Evolutionary conservation across 352 stramenopile species (phyloP).

Genomic region (Aphanomyces stellatus): DNA sequence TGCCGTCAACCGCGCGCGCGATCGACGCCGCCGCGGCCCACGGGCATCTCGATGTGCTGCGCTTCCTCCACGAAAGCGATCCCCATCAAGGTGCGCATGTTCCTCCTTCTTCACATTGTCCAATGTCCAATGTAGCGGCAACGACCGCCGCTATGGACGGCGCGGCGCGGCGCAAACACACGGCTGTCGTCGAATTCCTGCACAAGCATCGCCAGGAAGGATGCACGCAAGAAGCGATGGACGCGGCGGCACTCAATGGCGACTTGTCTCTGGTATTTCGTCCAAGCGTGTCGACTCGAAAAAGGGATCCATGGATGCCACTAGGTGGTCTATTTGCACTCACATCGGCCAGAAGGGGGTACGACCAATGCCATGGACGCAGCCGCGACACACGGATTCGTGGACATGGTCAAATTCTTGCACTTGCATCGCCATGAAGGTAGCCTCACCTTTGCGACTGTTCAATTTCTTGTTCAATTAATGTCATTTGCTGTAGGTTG

Average conservation of each 20-base stretch:
- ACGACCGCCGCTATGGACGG: constrained; percentile 19
- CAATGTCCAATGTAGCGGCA: background rate
- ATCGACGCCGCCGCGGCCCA: background rate
- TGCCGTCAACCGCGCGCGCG: background rate
- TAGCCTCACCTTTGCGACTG: background rate
- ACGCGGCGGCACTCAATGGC: constrained; percentile 12
- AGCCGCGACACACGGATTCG: background rate
- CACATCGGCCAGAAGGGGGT: background rate
- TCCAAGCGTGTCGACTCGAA: background rate
- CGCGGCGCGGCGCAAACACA: background rate
- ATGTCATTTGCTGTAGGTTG: background rate
- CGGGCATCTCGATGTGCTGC: background rate
- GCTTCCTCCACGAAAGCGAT: too few relatives aligned
- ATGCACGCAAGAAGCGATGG: constrained; percentile 18
- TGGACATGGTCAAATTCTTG: constrained; percentile 11
- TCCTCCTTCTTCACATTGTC: too few relatives aligned
- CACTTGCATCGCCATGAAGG: constrained; percentile 9
- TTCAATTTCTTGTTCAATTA: background rate
- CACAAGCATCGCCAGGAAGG: constrained; percentile 6
- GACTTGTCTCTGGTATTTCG: background rate
- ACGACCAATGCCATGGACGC: background rate
- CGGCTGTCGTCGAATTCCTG: constrained; percentile 13
- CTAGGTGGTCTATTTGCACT: background rate
- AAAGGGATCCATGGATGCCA: background rate
- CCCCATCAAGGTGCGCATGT: too few relatives aligned